Evolutionary conservation across 345 rosid genomes (phyloP), one percentile per base, ranked within the genome.

Genomic region (Pelargonium nanum): DNA sequence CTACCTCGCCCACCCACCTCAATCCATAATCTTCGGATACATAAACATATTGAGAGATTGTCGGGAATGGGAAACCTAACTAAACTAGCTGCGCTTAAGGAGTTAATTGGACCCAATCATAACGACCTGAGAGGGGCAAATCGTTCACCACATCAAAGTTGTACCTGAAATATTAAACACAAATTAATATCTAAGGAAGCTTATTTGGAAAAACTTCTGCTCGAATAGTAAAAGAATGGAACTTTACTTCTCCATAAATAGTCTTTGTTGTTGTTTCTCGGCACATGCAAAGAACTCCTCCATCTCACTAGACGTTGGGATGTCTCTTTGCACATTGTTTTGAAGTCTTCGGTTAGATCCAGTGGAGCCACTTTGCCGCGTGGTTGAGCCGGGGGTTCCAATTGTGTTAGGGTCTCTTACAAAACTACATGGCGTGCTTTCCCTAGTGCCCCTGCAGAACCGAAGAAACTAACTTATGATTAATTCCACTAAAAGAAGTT

Each of bases 141-240:
- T 83, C 96, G 45, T 75, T 86, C 62, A 68, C 74, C 9, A 83
- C 53, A 69, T 91, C 98, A 68, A 84, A 91, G 88, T 91, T 79
- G 74, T 76, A 79, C 68, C 83, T 79, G 83, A 24, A 45, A 65
- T 12, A 22, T 5, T 16, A 50, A 50, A 50, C 57, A 56, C 26
- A 26, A 0, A 20, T n/a, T 9, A 53, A 53, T n/a, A n/a, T n/a
- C n/a, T n/a, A n/a, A n/a, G n/a, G n/a, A n/a, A n/a, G n/a, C n/a
- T n/a, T n/a, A n/a, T n/a, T n/a, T n/a, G n/a, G n/a, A n/a, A n/a
- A n/a, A n/a, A n/a, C n/a, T n/a, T n/a, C n/a, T n/a, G n/a, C n/a
- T n/a, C n/a, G n/a, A n/a, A n/a, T n/a, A n/a, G n/a, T n/a, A 51
- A 45, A 20, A 21, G 1, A 20, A 55, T 34, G 52, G 25, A 4